Evolutionary conservation across 2,329 filamentous ascomycete genomes (phyloP).

Genomic region (Paracorniculantispora psalliotae): DNA sequence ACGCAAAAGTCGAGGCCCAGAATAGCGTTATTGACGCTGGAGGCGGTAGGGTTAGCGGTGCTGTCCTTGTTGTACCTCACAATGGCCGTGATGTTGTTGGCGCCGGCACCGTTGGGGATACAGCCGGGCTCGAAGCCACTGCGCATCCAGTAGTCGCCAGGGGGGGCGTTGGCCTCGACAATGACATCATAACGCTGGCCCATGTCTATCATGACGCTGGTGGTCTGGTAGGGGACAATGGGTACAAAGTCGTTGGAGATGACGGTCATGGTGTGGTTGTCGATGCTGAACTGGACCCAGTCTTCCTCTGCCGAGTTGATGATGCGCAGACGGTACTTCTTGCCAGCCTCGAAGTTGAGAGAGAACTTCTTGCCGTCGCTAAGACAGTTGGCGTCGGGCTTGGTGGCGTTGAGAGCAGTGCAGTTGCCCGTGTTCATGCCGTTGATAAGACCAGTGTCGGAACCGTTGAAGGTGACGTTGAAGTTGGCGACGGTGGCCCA

Average conservation of each 20-base stretch:
- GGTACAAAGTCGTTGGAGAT: constrained; percentile 56
- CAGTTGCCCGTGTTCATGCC: too few relatives aligned
- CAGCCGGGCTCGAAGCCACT: constrained; percentile 38
- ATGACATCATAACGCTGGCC: background rate
- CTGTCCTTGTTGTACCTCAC: too few relatives aligned
- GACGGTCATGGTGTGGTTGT: constrained; percentile 53
- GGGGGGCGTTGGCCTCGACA: background rate
- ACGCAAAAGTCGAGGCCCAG: too few relatives aligned
- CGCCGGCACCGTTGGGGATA: constrained; percentile 30
- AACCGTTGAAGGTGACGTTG: constrained; percentile 17
- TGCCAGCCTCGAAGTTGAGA: constrained; percentile 36
- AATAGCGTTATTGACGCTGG: too few relatives aligned
- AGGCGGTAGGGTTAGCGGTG: too few relatives aligned
- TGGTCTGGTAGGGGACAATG: too few relatives aligned
- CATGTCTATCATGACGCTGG: constrained; percentile 33
- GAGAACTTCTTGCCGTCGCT: constrained; percentile 31
- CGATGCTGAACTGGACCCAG: constrained; percentile 47
- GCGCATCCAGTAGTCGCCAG: constrained; percentile 46
- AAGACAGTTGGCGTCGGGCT: too few relatives aligned
- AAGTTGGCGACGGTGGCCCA: too few relatives aligned
- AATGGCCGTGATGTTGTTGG: constrained; percentile 13
- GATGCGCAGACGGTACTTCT: constrained; percentile 42
- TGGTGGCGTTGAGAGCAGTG: too few relatives aligned
- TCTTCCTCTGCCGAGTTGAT: constrained; percentile 43
- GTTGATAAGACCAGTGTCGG: too few relatives aligned